Evolutionary conservation across 2,329 filamentous ascomycete genomes (phyloP), one percentile per base, ranked within the genome.

Genomic region (Zalaria obscura): DNA sequence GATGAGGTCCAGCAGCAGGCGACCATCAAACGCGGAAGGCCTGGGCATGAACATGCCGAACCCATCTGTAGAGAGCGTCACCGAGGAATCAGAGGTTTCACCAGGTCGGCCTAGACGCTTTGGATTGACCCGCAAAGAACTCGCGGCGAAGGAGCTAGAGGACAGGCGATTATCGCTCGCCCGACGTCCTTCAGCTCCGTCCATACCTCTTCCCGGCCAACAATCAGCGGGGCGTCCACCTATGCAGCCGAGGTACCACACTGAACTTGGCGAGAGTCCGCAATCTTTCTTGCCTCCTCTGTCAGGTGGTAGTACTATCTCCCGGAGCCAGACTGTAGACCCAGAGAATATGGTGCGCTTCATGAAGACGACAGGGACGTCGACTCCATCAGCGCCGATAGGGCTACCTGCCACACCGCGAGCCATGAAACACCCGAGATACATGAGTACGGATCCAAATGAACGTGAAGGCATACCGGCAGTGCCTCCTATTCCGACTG

Each of bases 321-420:
- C 66, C 26, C 72, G 80, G 41, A 80, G 78, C 51, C 73, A 76
- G 36, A 83, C 80, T 5, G 78, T 75, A 2, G 78, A 82, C 45
- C 74, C 77, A 2, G 69, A 63, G 4, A 58, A 64, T 5, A 63
- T 62, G 44, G 56, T 57, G 43, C 59, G 57, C 35, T 60, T 63
- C 42, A 47, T 51, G 38, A 57, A 53, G 33, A 51, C 54, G 10
- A 53, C 52, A 5, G 61, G 61, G 10, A 65, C 64, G 2, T 63
- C 66, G 2, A 70, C 69, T 1, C 67, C 72, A 9, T 69, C 70
- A 9, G 65, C 65, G 1, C 70, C 74, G 4, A 72, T 89, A 40
- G 88, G 87, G 0, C 72, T 94, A n/a, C 87, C 89, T 9, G 85
- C 87, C 2, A 95, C 88, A 1, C 88, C 89, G 27, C 80, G 85